A percentile compares a stretch with the other conserved stretches of the same genome.
phyloP scores from a whole-genome alignment of 2,329 filamentous ascomycete genomes.

The Stachybotrys chartarum region DNA sequence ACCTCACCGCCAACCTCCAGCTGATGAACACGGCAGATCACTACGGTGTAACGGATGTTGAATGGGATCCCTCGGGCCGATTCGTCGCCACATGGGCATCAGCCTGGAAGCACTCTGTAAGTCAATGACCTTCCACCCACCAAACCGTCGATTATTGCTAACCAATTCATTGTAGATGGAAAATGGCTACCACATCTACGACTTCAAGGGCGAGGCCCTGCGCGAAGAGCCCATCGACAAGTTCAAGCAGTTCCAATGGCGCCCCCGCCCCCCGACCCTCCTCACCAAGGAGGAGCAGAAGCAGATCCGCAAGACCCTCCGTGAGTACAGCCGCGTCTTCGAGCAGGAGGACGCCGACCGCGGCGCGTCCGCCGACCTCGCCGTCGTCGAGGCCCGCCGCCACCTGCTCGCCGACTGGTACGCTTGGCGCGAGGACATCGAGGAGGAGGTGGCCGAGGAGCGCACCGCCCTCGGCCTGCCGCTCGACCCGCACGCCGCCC shows the following conservation, averaged over 20 bases:
- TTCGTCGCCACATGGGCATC: constrained; percentile 92
- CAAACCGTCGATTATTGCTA: constrained; percentile 1
- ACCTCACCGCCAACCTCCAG: constrained; percentile 88
- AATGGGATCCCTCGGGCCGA: constrained; percentile 95
- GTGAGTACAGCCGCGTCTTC: constrained; percentile 91
- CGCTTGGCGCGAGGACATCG: constrained; percentile 70
- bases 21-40: constrained; percentile 91
- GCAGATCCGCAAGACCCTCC: constrained; percentile 93
- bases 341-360: constrained; percentile 93
- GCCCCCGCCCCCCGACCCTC: constrained; percentile 83
- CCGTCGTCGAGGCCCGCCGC: constrained; percentile 83
- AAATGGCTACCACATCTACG: constrained; percentile 97
- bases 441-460: constrained; percentile 67
- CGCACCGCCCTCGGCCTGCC: constrained; percentile 60
- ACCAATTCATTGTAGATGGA: constrained; percentile 64
- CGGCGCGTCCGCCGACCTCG: constrained; percentile 87
- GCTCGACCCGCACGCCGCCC: constrained; percentile 54
- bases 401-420: constrained; percentile 82
- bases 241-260: constrained; percentile 97
- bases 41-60: constrained; percentile 94
- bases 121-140: constrained; percentile 22
- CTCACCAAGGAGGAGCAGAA: constrained; percentile 97
- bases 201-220: constrained; percentile 84
- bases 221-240: constrained; percentile 90
- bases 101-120: constrained; percentile 91